Conservation (phyloP, 768 basidiomycete genomes). For the Postia placenta region DNA sequence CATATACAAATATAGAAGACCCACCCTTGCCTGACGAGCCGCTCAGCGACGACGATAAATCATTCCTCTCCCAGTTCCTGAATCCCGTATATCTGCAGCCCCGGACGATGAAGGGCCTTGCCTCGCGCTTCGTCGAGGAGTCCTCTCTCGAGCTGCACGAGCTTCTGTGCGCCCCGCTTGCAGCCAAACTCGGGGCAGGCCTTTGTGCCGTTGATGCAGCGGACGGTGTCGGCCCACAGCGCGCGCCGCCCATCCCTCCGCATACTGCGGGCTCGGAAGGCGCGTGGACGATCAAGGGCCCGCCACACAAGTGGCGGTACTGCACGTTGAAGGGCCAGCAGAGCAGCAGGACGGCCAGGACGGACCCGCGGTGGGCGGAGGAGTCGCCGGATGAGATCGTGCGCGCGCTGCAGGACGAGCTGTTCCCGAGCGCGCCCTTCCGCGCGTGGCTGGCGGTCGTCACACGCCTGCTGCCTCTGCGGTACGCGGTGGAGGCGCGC, state of each 20-base stretch:
- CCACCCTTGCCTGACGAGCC: slow-evolving; percentile 44
- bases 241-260: slow-evolving; percentile 49
- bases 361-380: slow-evolving; percentile 46
- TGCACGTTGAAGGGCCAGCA: slow-evolving; percentile 47
- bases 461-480: slow-evolving; percentile 64
- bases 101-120: slow-evolving; percentile 74
- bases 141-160: slow-evolving; percentile 86
- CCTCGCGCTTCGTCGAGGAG: slow-evolving; percentile 75
- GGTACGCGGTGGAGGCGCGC: slow-evolving; percentile 72
- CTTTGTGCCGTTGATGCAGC: slow-evolving; percentile 56
- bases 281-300: slow-evolving; percentile 73
- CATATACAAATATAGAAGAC: slow-evolving; percentile 34
- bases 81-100: slow-evolving; percentile 87
- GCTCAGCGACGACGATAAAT: slow-evolving; percentile 52
- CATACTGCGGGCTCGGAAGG: slow-evolving; percentile 54
- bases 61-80: slow-evolving; percentile 79
- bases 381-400: slow-evolving; percentile 53
- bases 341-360: slow-evolving; percentile 37
- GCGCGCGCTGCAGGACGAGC: slow-evolving; percentile 63
- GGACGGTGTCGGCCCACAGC: slow-evolving; percentile 53
- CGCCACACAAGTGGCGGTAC: slow-evolving; percentile 94
- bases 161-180: slow-evolving; percentile 71
- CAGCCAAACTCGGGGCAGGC: slow-evolving; percentile 56
- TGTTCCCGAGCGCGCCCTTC: slow-evolving; percentile 80
- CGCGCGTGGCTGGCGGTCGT: slow-evolving; percentile 83